Evolutionary conservation across 2,329 filamentous ascomycete genomes (phyloP), one percentile per base, ranked within the genome.

Genomic region (Raffaelea ambrosiae): DNA sequence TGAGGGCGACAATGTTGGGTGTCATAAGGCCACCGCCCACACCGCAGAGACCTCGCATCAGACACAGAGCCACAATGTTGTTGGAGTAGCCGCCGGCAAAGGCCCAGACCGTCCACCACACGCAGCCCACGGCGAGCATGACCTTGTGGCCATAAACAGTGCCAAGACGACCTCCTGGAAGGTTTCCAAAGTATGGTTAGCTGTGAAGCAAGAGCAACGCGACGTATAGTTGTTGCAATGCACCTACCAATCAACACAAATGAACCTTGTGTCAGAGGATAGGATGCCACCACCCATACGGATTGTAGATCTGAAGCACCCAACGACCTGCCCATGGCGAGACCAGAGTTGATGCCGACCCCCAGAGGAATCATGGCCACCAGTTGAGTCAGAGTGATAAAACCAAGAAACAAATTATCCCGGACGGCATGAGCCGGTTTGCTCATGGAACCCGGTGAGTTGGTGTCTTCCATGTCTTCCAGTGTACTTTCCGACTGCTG

Each of bases 81-180:
- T 59, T 62, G 33, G 62, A 68, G 46, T 74, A 74, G 0, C 64
- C 70, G 41, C 64, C 69, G 9, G 62, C 59, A 1, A 76, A 54
- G 0, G 67, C 66, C 52, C 67, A 75, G 4, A 73, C 16, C 4
- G 63, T 54, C 22, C 72, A 68, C 54, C 68, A 66, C 5, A 57
- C 53, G 9, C 65, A 67, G 7, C 74, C 75, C 0, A 63, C 48
- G 1, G 74, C 54, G 1, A 75, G 62, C n/a, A 75, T 58, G 5
- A 63, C 63, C 47, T 71, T 70, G 55, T 77, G 73, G 4, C 75
- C 76, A 51, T 70, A 75, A 1, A 79, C 61, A 38, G 72, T 70
- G 0, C 74, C 75, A 1, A 78, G 59, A 1, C 75, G 68, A 8
- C 75, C 75, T 4, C 66, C 69, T 3, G 20, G 39, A 22, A 7